Conservation (phyloP, 257 asterid genomes). For the Solanum chiquidenum region DNA sequence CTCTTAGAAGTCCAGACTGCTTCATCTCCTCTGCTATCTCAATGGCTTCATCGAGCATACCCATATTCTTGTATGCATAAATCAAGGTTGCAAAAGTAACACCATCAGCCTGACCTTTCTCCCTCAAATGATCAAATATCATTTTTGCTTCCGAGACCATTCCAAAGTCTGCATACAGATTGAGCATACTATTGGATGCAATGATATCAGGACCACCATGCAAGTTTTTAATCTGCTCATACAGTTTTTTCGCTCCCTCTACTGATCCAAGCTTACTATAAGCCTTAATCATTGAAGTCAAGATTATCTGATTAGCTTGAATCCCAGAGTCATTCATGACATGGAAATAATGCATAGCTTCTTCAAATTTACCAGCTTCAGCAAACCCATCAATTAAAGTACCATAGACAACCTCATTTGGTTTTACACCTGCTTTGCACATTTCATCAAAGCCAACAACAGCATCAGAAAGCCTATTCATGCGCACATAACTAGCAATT, state of each 20-base stretch:
- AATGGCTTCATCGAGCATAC: constrained; percentile 75
- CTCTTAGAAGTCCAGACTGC: constrained; percentile 44
- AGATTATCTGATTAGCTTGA: constrained; percentile 48
- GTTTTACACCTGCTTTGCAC: constrained; percentile 43
- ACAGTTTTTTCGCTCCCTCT: constrained; percentile 62
- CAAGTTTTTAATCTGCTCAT: constrained; percentile 52
- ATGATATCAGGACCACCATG: constrained; percentile 72
- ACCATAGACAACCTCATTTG: constrained; percentile 78
- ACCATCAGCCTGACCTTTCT: constrained; percentile 48
- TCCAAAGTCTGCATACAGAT: constrained; percentile 63
- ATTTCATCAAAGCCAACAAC: constrained; percentile 53
- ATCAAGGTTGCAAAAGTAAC: constrained; percentile 84
- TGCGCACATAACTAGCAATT: constrained; percentile 46
- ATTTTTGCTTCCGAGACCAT: constrained; percentile 70
- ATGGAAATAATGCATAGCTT: constrained; percentile 46
- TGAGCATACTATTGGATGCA: constrained; percentile 82
- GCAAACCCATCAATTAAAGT: constrained; percentile 62
- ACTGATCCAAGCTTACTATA: constrained; percentile 61
- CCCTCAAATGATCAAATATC: constrained; percentile 38
- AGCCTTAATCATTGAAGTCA: constrained; percentile 86
- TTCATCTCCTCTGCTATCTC: constrained; percentile 78
- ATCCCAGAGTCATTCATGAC: constrained; percentile 60
- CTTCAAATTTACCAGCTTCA: constrained; percentile 69
- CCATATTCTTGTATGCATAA: constrained; percentile 75
- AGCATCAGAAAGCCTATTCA: constrained; percentile 47